Evolutionary conservation across 345 rosid genomes (phyloP), one percentile per base, ranked within the genome.

Genomic region (Anacardium occidentale): DNA sequence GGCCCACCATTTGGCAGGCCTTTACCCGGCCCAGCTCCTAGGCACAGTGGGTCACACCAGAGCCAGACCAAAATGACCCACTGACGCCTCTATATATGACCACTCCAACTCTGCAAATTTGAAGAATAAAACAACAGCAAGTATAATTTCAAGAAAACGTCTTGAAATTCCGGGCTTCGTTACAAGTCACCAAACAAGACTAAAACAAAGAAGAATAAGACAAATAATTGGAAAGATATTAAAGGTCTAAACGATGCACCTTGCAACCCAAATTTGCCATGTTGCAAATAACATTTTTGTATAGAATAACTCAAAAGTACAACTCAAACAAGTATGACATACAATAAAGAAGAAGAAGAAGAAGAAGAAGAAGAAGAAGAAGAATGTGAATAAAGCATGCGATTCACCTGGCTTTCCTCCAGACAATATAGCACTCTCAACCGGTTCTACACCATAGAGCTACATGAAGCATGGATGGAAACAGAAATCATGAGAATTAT

Each of bases 391-490:
- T 20, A 37, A 1, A 64, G 67, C 0, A 11, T 5, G 6, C 47
- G 17, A 59, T 53, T 65, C 14, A 82, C 88, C 84, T 3, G 79
- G 81, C 22, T 61, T 48, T 66, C 83, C 83, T 42, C 88, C 86
- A 76, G 50, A 76, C 52, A 85, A 74, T 44, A 82, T 72, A 10
- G 87, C 81, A 78, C 85, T 85, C 79, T 83, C 89, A 13, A 15
- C 77, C 0, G 85, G 87, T 64, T 85, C 87, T 0, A 85, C 68
- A 7, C 89, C 89, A 66, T 75, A 77, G 20, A 81, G 79, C 89
- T 85, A 69, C 0, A 75, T 0, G 4, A 42, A 7, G 7, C 7
- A 54, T 42, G 26, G 5, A 51, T 21, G 20, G 34, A 34, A 25
- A 64, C 52, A 26, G 10, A 15, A 14, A 63, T 25, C 47, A n/a